Percentiles rank a stretch among this genome's conserved stretches.
Evolutionary conservation across 2,329 filamentous ascomycete species (phyloP).

Genomic region (Camptophora hylomeconis): DNA sequence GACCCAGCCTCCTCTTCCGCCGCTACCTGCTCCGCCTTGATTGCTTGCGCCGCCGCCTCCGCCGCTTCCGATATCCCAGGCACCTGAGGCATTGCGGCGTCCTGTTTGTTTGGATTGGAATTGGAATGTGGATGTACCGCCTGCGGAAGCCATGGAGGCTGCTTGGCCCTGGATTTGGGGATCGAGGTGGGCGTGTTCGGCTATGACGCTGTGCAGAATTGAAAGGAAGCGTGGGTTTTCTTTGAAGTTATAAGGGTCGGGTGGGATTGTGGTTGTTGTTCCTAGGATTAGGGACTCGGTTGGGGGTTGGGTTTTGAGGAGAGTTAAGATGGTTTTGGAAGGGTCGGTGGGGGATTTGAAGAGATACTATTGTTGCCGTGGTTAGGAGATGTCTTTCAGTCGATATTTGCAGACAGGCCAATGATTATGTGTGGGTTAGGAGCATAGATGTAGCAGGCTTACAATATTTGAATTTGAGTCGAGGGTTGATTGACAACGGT

Average conservation of each 20-base stretch:
- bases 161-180: conserved; percentile 46
- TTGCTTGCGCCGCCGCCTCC: conserved; percentile 45
- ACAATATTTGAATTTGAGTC: conserved; percentile 28
- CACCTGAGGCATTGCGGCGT: conserved; percentile 32
- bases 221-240: conserved; percentile 44
- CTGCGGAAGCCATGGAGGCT: conserved; percentile 45
- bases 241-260: conserved; percentile 41
- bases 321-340: conserved; percentile 36
- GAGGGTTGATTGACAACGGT: conserved; percentile 25
- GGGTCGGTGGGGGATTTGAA: conserved; percentile 26
- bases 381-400: neutral
- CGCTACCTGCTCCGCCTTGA: conserved; percentile 46
- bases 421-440: neutral
- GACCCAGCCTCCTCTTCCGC: conserved; percentile 45
- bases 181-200: conserved; percentile 41
- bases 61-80: too few species aligned
- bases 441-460: conserved; percentile 9
- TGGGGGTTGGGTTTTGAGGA: conserved; percentile 42
- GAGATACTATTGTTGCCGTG: conserved; percentile 11
- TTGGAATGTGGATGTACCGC: conserved; percentile 26
- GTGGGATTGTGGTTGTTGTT: conserved; percentile 36
- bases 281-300: conserved; percentile 42
- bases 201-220: conserved; percentile 43
- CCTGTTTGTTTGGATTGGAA: conserved; percentile 18
- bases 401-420: neutral